Evolutionary conservation across 768 basidiomycete genomes (phyloP), one percentile per base, ranked within the genome.

Genomic region (Phaeotremella skinneri): DNA sequence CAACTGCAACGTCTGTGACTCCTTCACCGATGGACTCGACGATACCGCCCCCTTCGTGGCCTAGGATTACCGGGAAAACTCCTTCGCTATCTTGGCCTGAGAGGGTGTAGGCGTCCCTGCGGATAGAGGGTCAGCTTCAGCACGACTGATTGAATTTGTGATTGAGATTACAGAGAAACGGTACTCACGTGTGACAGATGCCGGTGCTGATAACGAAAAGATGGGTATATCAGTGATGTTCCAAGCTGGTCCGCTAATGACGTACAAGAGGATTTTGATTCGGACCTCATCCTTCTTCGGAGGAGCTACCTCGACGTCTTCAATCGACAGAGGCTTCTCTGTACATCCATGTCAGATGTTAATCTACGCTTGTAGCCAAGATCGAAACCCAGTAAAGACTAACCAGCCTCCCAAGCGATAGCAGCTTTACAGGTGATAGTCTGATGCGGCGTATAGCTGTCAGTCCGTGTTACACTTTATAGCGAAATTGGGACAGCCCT

Each of bases 11-110:
- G 66, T 77, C 83, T 23, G 88, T 90, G n/a, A 99, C 96, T 32
- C 90, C 91, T 76, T 91, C 90, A 41, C 96, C 96, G 27, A 99
- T 82, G n/a, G 89, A 91, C 81, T 99, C 96, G 62, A 98, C 92
- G 55, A 76, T 50, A 61, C 75, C 75, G 29, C 75, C 75, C 45
- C 75, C 75, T 80, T 96, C 93, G 74, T 96, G 92, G 29, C 91
- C 92, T 59, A 97, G 85, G 72, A 97, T 91, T 64, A 89, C 86
- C 34, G 91, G 92, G 82, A 93, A 94, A 49, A 87, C 75, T 62
- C 92, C 93, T 84, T 98, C 96, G 42, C 92, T 86, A 76, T 99
- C 94, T 78, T 88, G 88, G 56, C 93, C 92, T 75, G 90, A 92
- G 74, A 92, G 87, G 61, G 91, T 93, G 81, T 93, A 98, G 74